Conservation (phyloP, 352 stramenopile genomes). For the Nothophytophthora sp. region DNA sequence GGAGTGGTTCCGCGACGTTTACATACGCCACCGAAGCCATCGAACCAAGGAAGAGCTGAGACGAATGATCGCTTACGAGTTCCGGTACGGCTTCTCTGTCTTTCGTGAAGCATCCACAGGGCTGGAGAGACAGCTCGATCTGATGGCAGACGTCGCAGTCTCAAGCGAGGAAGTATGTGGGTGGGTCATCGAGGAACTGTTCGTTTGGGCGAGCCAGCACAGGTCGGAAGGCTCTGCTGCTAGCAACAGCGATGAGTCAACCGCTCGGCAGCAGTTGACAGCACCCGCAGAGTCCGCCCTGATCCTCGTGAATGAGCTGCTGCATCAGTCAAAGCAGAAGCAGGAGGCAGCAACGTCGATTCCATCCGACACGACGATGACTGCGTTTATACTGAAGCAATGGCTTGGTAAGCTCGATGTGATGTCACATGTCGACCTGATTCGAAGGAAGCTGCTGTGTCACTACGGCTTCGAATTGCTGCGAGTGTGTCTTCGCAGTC, state of each 20-base stretch:
- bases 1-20: slow-evolving; percentile 3
- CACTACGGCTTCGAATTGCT: not conserved
- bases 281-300: not conserved
- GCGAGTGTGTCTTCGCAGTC: not conserved
- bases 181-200: slow-evolving; percentile 15
- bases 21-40: not conserved
- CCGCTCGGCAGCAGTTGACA: not conserved
- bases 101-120: slow-evolving; percentile 10
- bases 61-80: slow-evolving; percentile 6
- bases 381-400: not conserved
- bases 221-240: not conserved
- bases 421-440: not conserved
- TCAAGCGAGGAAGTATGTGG: slow-evolving; percentile 2
- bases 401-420: not conserved
- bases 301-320: not conserved
- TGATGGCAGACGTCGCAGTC: slow-evolving; percentile 1
- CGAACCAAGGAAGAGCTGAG: not conserved
- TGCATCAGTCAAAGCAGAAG: not conserved
- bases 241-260: not conserved
- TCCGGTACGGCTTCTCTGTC: slow-evolving; percentile 11
- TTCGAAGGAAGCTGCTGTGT: not conserved
- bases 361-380: not conserved
- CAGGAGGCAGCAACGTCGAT: not conserved
- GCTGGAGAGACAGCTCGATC: slow-evolving; percentile 6
- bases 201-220: not conserved